Evolutionary conservation across 805 yeast genomes (phyloP), one percentile per base, ranked within the genome.

Genomic region (Ogataea pini): DNA sequence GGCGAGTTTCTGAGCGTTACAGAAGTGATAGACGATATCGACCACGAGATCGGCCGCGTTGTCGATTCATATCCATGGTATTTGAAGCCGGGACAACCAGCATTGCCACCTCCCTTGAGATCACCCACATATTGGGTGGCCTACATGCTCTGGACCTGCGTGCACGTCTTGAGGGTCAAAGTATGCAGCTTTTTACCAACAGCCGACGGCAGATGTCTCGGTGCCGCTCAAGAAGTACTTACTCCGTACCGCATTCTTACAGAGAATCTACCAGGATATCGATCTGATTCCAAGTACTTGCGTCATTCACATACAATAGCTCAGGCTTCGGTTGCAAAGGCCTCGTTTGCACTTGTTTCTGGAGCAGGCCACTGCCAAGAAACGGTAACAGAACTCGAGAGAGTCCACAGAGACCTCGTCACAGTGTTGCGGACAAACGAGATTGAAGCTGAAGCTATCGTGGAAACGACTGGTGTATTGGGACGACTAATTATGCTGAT

Each of bases 101-200:
- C 27, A 4, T 17, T 49, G 7, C 47, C 52, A 3, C 24, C 22
- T 48, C 37, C 56, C 52, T 24, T 48, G 60, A 22, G 53, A 57
- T 28, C 25, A 55, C 56, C 68, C 49, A 38, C 62, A 25, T 52
- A 50, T 37, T 54, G 65, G 59, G 49, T 54, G 18, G 45, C 47
- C 52, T 61, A 34, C 54, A 39, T 5, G 32, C 51, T 37, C 56
- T 59, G 25, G 40, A 52, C 34, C 49, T 61, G 61, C 43, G 62
- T 33, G 49, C 55, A 24, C 52, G 55, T 49, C 50, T 59, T 32
- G 48, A 61, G 28, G 42, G 58, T 46, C 25, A 36, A 40, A 32
- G 27, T 47, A 32, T 29, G 39, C 43, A 58, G 27, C 10, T 40
- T 28, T 34, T 13, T 19, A 13, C 37, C 37, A 12, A 18, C 37